Evolutionary conservation across 2,329 filamentous ascomycete species (phyloP).

Genomic region (Phyllosticta citrichinensis): DNA sequence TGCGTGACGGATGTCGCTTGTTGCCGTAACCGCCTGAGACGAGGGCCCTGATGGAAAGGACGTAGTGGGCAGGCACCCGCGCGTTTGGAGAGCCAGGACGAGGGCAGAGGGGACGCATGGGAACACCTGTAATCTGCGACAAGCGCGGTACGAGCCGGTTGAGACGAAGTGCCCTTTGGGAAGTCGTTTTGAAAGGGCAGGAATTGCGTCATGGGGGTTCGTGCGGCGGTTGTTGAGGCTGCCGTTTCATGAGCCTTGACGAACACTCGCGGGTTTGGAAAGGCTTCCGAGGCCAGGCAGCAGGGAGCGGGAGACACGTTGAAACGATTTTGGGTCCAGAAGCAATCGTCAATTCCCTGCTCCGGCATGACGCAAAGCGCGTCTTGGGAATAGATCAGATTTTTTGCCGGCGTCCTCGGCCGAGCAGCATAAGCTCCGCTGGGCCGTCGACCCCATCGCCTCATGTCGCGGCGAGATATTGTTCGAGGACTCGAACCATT

Average conservation of each 20-base stretch:
- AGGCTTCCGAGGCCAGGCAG: not conserved
- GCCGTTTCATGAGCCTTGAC: not conserved
- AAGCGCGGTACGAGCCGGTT: not conserved
- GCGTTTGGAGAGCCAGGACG: not conserved
- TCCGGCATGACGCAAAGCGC: not conserved
- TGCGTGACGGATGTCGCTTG: not conserved
- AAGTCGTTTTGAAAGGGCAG: not conserved
- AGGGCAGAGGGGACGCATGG: not conserved
- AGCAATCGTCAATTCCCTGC: not conserved
- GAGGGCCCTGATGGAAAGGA: not conserved
- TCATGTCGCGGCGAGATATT: not conserved
- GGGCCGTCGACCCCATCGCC: not conserved
- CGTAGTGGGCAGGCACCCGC: not conserved
- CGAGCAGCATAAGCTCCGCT: not conserved
- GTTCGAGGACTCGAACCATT: not conserved
- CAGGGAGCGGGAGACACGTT: not conserved
- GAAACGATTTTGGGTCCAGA: not conserved
- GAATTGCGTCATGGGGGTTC: not conserved
- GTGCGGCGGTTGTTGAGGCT: not conserved
- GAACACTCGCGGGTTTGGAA: not conserved
- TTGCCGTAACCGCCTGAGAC: not conserved
- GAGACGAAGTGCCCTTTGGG: not conserved
- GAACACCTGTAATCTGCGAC: not conserved
- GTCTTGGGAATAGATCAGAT: not conserved
- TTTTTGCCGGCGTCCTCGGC: not conserved